These are phyloP conservation scores for Luvunga scandens DNA, from an alignment of 345 rosid genomes.

Conservation along the genomic window DNA sequence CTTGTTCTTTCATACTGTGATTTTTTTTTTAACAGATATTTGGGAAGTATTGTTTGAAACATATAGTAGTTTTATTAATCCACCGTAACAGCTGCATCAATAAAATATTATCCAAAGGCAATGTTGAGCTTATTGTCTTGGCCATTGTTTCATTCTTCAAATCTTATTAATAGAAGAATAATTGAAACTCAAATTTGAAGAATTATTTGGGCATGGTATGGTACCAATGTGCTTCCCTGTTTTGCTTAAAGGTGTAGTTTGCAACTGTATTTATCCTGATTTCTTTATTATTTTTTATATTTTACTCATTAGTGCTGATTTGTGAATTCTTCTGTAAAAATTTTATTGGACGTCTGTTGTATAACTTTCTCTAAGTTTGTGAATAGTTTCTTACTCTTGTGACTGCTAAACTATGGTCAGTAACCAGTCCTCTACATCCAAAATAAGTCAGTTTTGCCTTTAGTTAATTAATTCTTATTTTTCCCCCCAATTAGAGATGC, in stretches of 20 bases:
- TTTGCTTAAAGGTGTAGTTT: no score
- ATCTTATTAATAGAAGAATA: background rate
- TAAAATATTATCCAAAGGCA: background rate
- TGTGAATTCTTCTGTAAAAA: background rate
- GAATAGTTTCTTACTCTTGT: background rate
- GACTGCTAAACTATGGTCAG: background rate
- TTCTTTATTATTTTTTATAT: no score
- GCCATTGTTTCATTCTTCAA: background rate
- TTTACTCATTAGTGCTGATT: background rate
- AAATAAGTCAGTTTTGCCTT: background rate
- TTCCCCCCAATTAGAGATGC: background rate
- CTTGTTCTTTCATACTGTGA: background rate
- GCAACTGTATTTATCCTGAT: no score
- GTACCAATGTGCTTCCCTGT: no score
- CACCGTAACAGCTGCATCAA: background rate
- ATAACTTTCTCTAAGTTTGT: background rate
- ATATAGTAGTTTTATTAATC: background rate
- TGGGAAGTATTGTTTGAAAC: background rate
- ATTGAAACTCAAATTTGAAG: background rate
- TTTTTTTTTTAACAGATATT: background rate
- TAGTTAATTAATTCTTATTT: background rate
- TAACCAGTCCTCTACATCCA: no score
- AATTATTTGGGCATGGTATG: background rate
- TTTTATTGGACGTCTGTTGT: background rate
- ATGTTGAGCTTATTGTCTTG: background rate